Percentiles rank a stretch among this genome's conserved stretches.
Evolutionary conservation across 192 early-diverging fungal genomes (phyloP).

Genomic region (Coemansia sp.): DNA sequence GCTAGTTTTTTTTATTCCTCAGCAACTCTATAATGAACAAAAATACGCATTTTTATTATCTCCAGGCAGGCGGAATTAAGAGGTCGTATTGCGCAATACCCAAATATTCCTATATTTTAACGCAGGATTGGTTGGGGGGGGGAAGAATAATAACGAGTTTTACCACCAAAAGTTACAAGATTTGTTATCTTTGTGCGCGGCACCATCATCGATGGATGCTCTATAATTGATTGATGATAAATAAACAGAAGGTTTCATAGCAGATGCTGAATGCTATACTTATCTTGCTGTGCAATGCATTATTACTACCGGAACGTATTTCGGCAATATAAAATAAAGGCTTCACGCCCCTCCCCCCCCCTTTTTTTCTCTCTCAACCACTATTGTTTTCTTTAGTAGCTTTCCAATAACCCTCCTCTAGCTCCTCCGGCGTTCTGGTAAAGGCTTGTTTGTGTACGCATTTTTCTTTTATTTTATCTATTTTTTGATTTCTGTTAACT

Average conservation of each 20-base stretch:
- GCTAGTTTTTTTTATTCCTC: neutral
- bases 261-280: no score
- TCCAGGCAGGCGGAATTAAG: neutral
- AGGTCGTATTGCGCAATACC: neutral
- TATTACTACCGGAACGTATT: neutral
- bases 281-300: no score
- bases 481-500: neutral
- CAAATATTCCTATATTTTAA: neutral
- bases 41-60: no score
- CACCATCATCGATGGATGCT: no score
- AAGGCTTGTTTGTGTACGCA: no score
- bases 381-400: no score
- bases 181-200: no score
- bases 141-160: neutral
- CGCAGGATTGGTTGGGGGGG: neutral
- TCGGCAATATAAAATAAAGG: neutral
- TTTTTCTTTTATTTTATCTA: no score
- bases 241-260: no score
- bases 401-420: no score
- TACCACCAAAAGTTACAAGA: neutral
- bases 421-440: no score
- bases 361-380: neutral
- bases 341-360: neutral
- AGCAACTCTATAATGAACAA: neutral
- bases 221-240: no score